A percentile compares a stretch with the other conserved stretches of the same genome.
These are phyloP conservation scores for Phytopythium montanum DNA, from an alignment of 352 stramenopile genomes.

Conservation along the genomic window DNA sequence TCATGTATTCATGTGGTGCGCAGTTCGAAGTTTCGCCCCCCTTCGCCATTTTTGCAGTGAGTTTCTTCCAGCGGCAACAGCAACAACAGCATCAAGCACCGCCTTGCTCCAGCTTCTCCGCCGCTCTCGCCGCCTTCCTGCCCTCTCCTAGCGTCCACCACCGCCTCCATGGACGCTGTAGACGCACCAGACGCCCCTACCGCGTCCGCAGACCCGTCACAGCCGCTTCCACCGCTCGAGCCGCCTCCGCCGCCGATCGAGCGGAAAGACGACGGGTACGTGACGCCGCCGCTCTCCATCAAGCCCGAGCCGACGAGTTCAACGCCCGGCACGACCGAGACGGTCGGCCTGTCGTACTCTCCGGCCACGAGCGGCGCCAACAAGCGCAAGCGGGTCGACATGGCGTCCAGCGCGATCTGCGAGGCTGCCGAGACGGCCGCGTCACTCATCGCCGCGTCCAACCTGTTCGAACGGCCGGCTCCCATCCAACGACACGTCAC, in stretches of 20 bases:
- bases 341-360: not conserved
- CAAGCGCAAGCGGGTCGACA: not conserved
- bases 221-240: too few species aligned
- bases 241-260: not conserved
- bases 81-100: not conserved
- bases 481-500: conserved; percentile 4
- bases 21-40: conserved; percentile 11
- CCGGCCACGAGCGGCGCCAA: not conserved
- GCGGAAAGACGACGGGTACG: conserved; percentile 13
- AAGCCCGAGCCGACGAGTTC: not conserved
- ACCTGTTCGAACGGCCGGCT: not conserved
- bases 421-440: conserved; percentile 2
- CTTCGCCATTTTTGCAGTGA: conserved; percentile 8
- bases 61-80: conserved; percentile 13
- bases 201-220: not conserved
- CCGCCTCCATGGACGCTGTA: not conserved
- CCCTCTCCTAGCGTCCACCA: not conserved
- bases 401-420: not conserved
- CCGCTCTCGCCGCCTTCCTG: not conserved
- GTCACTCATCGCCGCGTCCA: not conserved
- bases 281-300: conserved; percentile 14
- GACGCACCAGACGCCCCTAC: not conserved
- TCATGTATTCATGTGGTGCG: not conserved
- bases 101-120: not conserved
- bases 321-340: not conserved